phyloP scores from a whole-genome alignment of 2,329 filamentous ascomycete genomes.

The Trichocomaceae sp. region DNA sequence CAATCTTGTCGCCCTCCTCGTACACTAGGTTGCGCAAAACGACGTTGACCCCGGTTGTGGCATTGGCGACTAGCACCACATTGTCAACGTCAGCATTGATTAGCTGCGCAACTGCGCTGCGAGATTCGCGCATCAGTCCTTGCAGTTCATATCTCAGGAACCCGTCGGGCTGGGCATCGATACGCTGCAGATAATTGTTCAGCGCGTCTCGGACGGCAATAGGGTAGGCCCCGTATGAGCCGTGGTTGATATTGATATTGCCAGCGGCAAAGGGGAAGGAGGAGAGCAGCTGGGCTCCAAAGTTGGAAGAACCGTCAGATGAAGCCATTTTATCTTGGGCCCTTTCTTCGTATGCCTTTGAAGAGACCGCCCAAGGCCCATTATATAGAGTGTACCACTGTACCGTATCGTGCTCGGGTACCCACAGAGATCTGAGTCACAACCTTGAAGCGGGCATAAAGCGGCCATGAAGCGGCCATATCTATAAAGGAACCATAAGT shows the following conservation, averaged over 20 bases:
- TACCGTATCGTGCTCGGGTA: too few relatives aligned
- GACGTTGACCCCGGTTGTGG: slow-evolving; percentile 63
- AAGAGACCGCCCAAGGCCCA: not conserved
- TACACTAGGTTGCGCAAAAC: slow-evolving; percentile 68
- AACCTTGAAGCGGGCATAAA: too few relatives aligned
- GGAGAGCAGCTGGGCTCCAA: not conserved
- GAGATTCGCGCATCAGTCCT: slow-evolving; percentile 55
- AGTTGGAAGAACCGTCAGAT: not conserved
- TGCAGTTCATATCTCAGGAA: slow-evolving; percentile 69
- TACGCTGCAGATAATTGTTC: slow-evolving; percentile 56
- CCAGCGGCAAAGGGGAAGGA: slow-evolving; percentile 39
- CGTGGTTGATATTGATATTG: slow-evolving; percentile 13
- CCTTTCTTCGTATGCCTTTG: not conserved
- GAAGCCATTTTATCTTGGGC: not conserved
- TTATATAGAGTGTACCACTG: too few relatives aligned
- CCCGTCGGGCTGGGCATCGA: slow-evolving; percentile 63
- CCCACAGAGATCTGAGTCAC: not conserved
- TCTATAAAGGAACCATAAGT: not conserved
- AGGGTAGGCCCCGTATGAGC: slow-evolving; percentile 76
- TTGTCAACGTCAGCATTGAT: slow-evolving; percentile 55
- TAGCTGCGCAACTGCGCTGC: slow-evolving; percentile 46
- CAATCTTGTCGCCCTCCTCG: slow-evolving; percentile 61
- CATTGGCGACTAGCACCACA: slow-evolving; percentile 73
- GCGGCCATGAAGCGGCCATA: too few relatives aligned
- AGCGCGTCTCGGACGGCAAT: slow-evolving; percentile 52